Conservation (phyloP, 371 early-diverging fungal species). For the Capillidium heterosporum region DNA sequence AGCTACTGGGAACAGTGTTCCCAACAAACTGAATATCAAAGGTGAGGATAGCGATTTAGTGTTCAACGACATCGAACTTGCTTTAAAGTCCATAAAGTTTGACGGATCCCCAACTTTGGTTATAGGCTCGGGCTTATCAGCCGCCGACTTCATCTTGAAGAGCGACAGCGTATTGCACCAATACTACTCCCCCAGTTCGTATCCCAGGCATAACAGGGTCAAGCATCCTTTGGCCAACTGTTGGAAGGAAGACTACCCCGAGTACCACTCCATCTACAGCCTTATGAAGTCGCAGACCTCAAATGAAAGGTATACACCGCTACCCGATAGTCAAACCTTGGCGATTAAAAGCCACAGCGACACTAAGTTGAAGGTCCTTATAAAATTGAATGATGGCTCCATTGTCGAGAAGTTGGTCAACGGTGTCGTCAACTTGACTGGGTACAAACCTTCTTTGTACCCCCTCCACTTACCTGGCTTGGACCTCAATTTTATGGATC, state of each 20-base stretch:
- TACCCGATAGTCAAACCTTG: too few relatives aligned
- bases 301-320: too few relatives aligned
- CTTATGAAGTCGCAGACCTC: too few relatives aligned
- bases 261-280: neutral
- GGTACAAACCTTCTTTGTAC: too few relatives aligned
- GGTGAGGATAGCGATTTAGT: neutral
- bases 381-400: too few relatives aligned
- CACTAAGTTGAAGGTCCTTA: too few relatives aligned
- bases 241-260: conserved; percentile 4
- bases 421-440: too few relatives aligned
- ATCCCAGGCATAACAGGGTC: neutral
- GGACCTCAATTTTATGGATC: too few relatives aligned
- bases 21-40: neutral
- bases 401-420: too few relatives aligned
- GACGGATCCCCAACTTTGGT: neutral
- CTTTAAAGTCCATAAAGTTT: neutral
- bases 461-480: too few relatives aligned
- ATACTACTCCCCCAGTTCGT: neutral
- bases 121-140: neutral
- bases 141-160: neutral
- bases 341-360: too few relatives aligned
- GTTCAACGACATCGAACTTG: neutral
- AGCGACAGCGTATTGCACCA: neutral
- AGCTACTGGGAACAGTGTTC: neutral
- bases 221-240: neutral